phyloP scores from a whole-genome alignment of 2,329 filamentous ascomycete species.

The Cercospora zeae-maydis region DNA sequence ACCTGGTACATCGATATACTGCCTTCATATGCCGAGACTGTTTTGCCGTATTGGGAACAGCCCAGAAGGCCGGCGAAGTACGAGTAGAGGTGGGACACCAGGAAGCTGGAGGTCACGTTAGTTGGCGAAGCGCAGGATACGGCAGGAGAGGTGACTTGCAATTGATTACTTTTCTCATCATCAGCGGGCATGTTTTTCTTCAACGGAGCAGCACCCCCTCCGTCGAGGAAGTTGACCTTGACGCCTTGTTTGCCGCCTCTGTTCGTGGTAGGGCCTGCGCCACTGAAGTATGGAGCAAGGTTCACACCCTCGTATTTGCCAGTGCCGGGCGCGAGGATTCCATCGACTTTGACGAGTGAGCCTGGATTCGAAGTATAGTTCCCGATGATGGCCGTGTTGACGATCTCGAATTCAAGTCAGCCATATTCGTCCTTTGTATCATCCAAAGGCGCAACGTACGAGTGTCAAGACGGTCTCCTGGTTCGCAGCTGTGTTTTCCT shows the following conservation, averaged over 20 bases:
- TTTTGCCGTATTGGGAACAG: constrained; percentile 51
- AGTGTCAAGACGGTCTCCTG: constrained; percentile 55
- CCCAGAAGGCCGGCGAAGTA: constrained; percentile 59
- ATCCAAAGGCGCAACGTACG: not conserved
- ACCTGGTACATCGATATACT: constrained; percentile 50
- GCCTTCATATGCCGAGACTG: constrained; percentile 52
- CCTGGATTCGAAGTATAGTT: constrained; percentile 21
- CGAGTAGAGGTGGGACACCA: constrained; percentile 60
- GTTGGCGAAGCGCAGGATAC: not conserved
- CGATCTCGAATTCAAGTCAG: constrained; percentile 36
- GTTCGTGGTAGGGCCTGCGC: constrained; percentile 54
- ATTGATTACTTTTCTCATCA: constrained; percentile 52
- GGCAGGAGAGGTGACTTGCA: constrained; percentile 41
- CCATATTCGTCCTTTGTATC: not conserved
- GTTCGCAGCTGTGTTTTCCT: constrained; percentile 57
- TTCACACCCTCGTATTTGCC: constrained; percentile 53
- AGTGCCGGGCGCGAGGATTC: constrained; percentile 53
- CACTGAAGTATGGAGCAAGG: constrained; percentile 58
- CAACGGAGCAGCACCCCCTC: constrained; percentile 55
- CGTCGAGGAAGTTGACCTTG: constrained; percentile 60
- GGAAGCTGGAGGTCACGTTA: constrained; percentile 39
- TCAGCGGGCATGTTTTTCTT: constrained; percentile 55
- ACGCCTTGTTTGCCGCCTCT: constrained; percentile 42
- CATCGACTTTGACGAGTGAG: constrained; percentile 40
- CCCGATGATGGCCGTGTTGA: constrained; percentile 62